Evolutionary conservation across 2,329 filamentous ascomycete species (phyloP).

Genomic region (Aspergillus texensis): DNA sequence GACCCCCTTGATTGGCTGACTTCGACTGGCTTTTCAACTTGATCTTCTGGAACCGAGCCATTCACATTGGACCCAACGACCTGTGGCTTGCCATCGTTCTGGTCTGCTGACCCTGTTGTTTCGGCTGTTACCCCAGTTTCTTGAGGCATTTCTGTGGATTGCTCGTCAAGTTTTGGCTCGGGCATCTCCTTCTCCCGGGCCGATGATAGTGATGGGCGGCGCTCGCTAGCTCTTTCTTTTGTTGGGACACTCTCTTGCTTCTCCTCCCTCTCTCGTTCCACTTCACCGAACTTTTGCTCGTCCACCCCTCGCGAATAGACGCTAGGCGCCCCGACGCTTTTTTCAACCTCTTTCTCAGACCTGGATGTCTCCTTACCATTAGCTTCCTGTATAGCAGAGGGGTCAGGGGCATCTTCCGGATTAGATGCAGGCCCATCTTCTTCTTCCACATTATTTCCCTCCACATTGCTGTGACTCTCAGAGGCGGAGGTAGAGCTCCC

Average conservation of each 20-base stretch:
- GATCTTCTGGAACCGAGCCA: neutral
- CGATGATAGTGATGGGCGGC: neutral
- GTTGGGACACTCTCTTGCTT: neutral
- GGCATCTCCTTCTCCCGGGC: neutral
- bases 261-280: neutral
- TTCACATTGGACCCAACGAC: neutral
- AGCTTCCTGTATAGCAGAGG: neutral
- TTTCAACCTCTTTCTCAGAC: neutral
- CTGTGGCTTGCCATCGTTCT: neutral
- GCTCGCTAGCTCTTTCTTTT: neutral
- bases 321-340: conserved; percentile 5
- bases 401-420: neutral
- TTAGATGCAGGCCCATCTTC: neutral
- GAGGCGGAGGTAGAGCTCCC: conserved; percentile 24
- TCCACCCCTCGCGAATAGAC: conserved; percentile 10
- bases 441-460: conserved; percentile 3
- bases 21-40: neutral
- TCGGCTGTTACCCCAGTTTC: neutral
- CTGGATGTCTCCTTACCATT: neutral
- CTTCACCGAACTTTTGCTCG: conserved; percentile 2
- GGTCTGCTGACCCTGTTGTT: neutral
- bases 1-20: neutral
- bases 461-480: conserved; percentile 19
- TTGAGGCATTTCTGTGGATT: neutral
- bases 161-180: neutral